These are phyloP conservation scores for Lignosus rhinocerotis DNA, from an alignment of 1,284 basidiomycete genomes.

Conservation along the genomic window DNA sequence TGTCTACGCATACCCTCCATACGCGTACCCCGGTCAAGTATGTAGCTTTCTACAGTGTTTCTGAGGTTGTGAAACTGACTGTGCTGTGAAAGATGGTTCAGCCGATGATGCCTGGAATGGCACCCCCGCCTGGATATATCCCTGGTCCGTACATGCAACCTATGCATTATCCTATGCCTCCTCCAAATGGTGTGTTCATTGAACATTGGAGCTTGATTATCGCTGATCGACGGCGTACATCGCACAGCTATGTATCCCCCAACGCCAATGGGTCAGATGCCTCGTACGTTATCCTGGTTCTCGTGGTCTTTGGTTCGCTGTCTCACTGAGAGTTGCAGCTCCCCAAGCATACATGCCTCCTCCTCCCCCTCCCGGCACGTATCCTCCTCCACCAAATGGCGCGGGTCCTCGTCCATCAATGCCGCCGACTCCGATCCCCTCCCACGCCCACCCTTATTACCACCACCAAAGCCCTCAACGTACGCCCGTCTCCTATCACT, in stretches of 20 bases:
- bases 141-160: conserved; percentile 75
- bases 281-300: conserved; percentile 52
- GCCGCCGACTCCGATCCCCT: conserved; percentile 82
- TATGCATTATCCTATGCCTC: conserved; percentile 80
- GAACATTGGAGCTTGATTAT: neutral
- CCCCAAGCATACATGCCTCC: conserved; percentile 70
- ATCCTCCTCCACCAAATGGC: conserved; percentile 74
- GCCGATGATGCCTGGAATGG: conserved; percentile 82
- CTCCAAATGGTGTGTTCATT: conserved; percentile 56
- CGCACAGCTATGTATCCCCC: conserved; percentile 75
- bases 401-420: conserved; percentile 76
- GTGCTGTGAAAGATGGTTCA: conserved; percentile 31
- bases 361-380: conserved; percentile 60
- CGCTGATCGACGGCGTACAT: neutral
- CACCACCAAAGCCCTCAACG: conserved; percentile 85
- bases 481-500: conserved; percentile 45
- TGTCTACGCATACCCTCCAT: conserved; percentile 73
- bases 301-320: neutral
- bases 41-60: conserved; percentile 22
- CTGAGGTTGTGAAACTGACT: neutral
- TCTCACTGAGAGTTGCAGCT: conserved; percentile 36
- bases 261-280: conserved; percentile 80
- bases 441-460: conserved; percentile 82
- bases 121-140: conserved; percentile 76
- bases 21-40: conserved; percentile 75